Base-by-base conservation (phyloP, 106 monocot species). In the Dioscorea dumetorum region DNA sequence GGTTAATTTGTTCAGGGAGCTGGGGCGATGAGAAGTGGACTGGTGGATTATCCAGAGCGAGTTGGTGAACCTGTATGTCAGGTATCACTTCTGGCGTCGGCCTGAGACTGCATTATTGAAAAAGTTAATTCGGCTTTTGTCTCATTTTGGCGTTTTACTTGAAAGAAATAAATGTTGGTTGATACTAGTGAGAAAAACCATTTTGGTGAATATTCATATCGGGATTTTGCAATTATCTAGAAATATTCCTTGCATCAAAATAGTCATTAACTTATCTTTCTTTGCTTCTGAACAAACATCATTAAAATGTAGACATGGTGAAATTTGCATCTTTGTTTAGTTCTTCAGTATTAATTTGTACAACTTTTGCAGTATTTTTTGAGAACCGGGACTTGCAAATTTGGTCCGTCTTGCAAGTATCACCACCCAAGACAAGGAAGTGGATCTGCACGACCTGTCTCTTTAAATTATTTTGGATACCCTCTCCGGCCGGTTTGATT, bases 311-410 rank as follows among this genome's bases (percentile, higher is more conserved):
- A 10, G 41, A 41, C 41, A 8, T 41, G 41, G 41, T 41, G 41
- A 41, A 41, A 6, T 8, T 41, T 6, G 41, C 41, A 41, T 41
- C 41, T 28, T 28, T 28, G 28, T 28, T 28, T 3, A 28, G 41
- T 41, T 41, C 41, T 41, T 41, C 41, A 41, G 41, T 41, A 8
- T 41, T 41, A 19, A 15, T 14, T 54, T 54, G 22, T 20, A 0
- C 24, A 62, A 64, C 41, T 41, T 41, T 67, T 78, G 68, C 82
- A 99, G 97, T 89, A 84, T 68, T 97, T 79, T 73, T 28, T 89
- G 69, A 92, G 86, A 74, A 97, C 91, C 56, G 91, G 97, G n/a
- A 84, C 72, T 31, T 97, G 97, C 78, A 97, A 92, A 67, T 97
- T 84, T 82, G 97, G 97, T 28, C 57, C 82, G 5, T 76, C 91